phyloP scores from a whole-genome alignment of 1,284 basidiomycete genomes.

The Xerocomus amazonicus region DNA sequence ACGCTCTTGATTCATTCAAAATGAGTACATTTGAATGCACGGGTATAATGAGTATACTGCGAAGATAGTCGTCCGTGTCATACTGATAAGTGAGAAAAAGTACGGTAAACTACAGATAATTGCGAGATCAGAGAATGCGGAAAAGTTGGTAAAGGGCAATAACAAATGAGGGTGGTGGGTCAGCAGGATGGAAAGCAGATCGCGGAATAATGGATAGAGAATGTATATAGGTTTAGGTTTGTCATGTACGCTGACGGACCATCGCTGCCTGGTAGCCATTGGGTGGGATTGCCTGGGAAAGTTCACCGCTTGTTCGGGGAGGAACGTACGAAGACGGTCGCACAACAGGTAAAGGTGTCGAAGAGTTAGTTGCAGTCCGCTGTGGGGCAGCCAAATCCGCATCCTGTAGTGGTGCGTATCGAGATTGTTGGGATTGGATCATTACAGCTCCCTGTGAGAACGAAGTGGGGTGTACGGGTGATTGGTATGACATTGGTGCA shows the following conservation, averaged over 20 bases:
- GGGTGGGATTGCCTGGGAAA: slow-evolving; percentile 37
- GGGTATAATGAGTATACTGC: slow-evolving; percentile 49
- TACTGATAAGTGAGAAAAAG: slow-evolving; percentile 38
- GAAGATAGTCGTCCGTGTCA: slow-evolving; percentile 43
- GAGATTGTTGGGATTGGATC: slow-evolving; percentile 40
- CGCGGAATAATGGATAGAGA: slow-evolving; percentile 15
- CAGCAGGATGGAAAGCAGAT: slow-evolving; percentile 30
- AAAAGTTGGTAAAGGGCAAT: slow-evolving; percentile 9
- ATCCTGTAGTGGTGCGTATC: slow-evolving; percentile 39
- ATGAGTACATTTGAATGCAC: slow-evolving; percentile 41
- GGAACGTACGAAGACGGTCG: slow-evolving; percentile 58
- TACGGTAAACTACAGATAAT: slow-evolving; percentile 41
- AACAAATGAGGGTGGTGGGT: slow-evolving; percentile 24
- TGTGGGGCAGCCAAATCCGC: slow-evolving; percentile 50
- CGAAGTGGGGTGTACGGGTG: slow-evolving; percentile 37
- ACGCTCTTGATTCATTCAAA: slow-evolving; percentile 33
- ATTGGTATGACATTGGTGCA: slow-evolving; percentile 43
- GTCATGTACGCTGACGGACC: slow-evolving; percentile 51
- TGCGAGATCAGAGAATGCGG: slow-evolving; percentile 35
- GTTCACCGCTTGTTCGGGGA: slow-evolving; percentile 47
- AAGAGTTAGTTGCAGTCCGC: slow-evolving; percentile 38
- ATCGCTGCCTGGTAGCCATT: slow-evolving; percentile 47
- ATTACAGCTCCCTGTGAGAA: slow-evolving; percentile 41
- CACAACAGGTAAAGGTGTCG: slow-evolving; percentile 43
- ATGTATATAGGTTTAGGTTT: slow-evolving; percentile 3